Percentiles rank a stretch among this genome's conserved stretches.
phyloP scores from a whole-genome alignment of 2,329 filamentous ascomycete species.

The Ampelomyces quisqualis region DNA sequence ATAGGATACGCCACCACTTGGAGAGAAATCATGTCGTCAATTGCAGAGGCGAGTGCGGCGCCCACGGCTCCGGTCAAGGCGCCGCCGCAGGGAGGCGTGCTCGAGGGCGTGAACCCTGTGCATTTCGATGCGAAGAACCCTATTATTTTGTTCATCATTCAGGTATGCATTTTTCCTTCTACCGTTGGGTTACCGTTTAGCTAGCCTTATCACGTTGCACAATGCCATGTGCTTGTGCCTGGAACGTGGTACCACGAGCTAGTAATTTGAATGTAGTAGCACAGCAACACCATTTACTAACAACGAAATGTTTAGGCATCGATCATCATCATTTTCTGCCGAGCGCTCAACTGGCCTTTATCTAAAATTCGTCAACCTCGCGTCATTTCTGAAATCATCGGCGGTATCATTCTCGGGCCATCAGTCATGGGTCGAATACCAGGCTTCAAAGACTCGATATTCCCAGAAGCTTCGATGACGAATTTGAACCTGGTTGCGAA shows the following conservation, averaged over 20 bases:
- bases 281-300: constrained; percentile 4
- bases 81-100: constrained; percentile 64
- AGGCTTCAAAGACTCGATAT: constrained; percentile 73
- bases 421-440: constrained; percentile 87
- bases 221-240: no score
- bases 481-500: constrained; percentile 77
- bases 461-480: constrained; percentile 72
- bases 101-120: constrained; percentile 70
- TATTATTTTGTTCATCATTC: constrained; percentile 74
- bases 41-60: constrained; percentile 19
- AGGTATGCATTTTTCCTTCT: constrained; percentile 49
- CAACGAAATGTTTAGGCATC: constrained; percentile 54
- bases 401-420: constrained; percentile 81
- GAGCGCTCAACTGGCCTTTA: constrained; percentile 72
- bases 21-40: constrained; percentile 27
- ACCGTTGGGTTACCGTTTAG: neutral
- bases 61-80: constrained; percentile 26
- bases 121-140: constrained; percentile 70
- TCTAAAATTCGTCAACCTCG: constrained; percentile 75
- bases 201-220: no score
- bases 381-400: constrained; percentile 82
- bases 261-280: neutral
- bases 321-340: constrained; percentile 75
- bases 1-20: constrained; percentile 5
- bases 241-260: no score